Evolutionary conservation across 2,329 filamentous ascomycete genomes (phyloP).

Genomic region (Amylocarpus encephaloides): DNA sequence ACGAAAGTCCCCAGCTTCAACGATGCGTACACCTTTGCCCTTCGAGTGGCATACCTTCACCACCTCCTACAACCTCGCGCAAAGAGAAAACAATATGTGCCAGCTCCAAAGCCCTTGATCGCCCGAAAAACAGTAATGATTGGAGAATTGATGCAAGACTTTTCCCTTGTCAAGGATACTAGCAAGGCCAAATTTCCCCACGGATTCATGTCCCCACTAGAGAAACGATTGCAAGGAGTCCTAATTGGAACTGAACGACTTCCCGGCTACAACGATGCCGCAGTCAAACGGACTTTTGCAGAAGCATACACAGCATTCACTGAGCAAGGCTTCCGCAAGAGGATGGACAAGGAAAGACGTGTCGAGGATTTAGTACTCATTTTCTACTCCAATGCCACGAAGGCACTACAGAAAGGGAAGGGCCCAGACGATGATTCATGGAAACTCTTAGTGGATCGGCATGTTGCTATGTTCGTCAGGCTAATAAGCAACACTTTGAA

Average conservation of each 20-base stretch:
- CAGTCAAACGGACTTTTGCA: slow-evolving; percentile 89
- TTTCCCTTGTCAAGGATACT: slow-evolving; percentile 56
- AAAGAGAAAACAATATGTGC: slow-evolving; percentile 82
- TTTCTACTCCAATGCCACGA: slow-evolving; percentile 91
- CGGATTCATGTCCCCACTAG: slow-evolving; percentile 62
- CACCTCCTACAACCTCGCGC: slow-evolving; percentile 88
- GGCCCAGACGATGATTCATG: slow-evolving; percentile 75
- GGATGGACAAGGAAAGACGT: slow-evolving; percentile 87
- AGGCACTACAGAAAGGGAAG: slow-evolving; percentile 77
- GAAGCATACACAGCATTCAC: slow-evolving; percentile 92
- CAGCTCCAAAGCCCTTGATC: slow-evolving; percentile 53
- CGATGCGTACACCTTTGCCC: slow-evolving; percentile 85
- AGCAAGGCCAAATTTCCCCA: slow-evolving; percentile 67
- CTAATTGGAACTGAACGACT: slow-evolving; percentile 75
- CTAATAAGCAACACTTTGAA: slow-evolving; percentile 74
- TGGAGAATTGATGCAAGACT: slow-evolving; percentile 83
- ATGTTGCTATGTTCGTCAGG: slow-evolving; percentile 89
- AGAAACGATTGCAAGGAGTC: slow-evolving; percentile 36
- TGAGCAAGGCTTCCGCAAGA: slow-evolving; percentile 78
- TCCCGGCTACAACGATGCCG: slow-evolving; percentile 84
- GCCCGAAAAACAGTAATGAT: slow-evolving; percentile 62
- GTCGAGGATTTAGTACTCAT: slow-evolving; percentile 91
- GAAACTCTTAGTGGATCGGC: slow-evolving; percentile 88
- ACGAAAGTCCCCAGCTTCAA: slow-evolving; percentile 53
- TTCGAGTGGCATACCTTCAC: slow-evolving; percentile 84